Base-by-base conservation (phyloP, 225 moss, liverwort and hornwort species). In the Straminergon stramineum region DNA sequence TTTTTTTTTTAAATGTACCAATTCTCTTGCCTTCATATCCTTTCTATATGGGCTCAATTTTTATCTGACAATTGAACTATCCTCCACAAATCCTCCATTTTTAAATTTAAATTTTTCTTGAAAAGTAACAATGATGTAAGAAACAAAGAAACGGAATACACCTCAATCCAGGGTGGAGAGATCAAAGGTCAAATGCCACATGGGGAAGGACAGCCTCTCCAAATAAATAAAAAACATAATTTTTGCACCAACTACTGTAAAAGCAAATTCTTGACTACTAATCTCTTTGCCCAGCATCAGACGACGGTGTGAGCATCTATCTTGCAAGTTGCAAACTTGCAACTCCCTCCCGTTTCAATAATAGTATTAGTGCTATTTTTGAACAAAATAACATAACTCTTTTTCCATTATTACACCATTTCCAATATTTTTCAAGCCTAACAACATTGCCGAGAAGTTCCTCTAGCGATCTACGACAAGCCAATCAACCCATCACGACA, bases 91-190 rank as follows among this genome's bases (percentile, higher is more conserved):
- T 17, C 2, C 1, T 10, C 45, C 10, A 43, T 26, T 71, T 41
- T 10, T 10, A 7, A 7, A 48, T 4, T 1, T 64, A 31, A 8
- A 3, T 67, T n/a, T 23, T 23, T 0, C 0, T 41, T 41, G 15
- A 9, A 43, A 41, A 43, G 2, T 73, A 73, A 43, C 3, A 5
- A 41, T 41, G 27, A 35, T 5, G 35, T 66, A 35, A 18, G 35
- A 63, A 19, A 19, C 35, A 67, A 35, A 67, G 35, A 35, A 67
- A 35, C 6, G 5, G 6, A 35, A 19, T 67, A 20, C n/a, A 69
- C 28, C 74, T 43, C 43, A 41, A 41, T 27, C 13, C 5, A 27
- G 4, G 66, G 35, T 34, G 20, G 9, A 41, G 27, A 73, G 43
- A 43, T 73, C 28, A 9, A 10, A 73, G 30, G 17, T 52, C 52